phyloP scores from a whole-genome alignment of 306 rosid species.

The Malus asiatica region DNA sequence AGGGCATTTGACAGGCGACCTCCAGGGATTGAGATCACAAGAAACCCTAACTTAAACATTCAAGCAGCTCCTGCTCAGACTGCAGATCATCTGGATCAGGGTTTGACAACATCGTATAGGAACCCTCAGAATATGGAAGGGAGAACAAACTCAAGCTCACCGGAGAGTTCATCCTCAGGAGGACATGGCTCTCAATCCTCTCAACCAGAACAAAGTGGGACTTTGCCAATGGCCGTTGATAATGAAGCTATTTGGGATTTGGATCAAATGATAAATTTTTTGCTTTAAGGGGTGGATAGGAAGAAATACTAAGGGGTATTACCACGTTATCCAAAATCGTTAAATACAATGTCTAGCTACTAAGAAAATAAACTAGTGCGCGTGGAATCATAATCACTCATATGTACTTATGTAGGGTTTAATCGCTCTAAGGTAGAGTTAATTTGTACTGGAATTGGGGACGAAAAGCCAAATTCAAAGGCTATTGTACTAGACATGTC shows the following conservation, averaged over 20 bases:
- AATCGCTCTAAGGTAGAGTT: too few species aligned
- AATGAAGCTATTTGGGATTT: conserved; percentile 43
- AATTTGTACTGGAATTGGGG: too few species aligned
- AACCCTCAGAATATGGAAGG: conserved; percentile 1
- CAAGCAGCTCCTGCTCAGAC: background rate
- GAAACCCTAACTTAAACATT: background rate
- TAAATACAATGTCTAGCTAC: too few species aligned
- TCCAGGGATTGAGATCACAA: background rate
- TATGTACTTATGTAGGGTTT: too few species aligned
- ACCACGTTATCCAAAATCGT: too few species aligned
- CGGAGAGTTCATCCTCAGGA: conserved; percentile 46
- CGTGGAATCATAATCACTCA: too few species aligned
- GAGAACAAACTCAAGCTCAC: conserved; percentile 28
- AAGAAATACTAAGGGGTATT: too few species aligned
- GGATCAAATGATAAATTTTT: conserved; percentile 13
- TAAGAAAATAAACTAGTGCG: too few species aligned
- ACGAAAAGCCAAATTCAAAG: too few species aligned
- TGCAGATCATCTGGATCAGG: background rate
- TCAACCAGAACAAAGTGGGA: conserved; percentile 14
- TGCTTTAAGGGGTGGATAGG: too few species aligned
- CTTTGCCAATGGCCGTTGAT: conserved; percentile 13
- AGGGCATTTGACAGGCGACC: conserved; percentile 77
- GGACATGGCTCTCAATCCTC: conserved; percentile 19
- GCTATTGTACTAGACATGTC: too few species aligned
- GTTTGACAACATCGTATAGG: background rate